These are phyloP conservation scores for Vaucheria bursata DNA, from an alignment of 352 stramenopile genomes.

Conservation along the genomic window DNA sequence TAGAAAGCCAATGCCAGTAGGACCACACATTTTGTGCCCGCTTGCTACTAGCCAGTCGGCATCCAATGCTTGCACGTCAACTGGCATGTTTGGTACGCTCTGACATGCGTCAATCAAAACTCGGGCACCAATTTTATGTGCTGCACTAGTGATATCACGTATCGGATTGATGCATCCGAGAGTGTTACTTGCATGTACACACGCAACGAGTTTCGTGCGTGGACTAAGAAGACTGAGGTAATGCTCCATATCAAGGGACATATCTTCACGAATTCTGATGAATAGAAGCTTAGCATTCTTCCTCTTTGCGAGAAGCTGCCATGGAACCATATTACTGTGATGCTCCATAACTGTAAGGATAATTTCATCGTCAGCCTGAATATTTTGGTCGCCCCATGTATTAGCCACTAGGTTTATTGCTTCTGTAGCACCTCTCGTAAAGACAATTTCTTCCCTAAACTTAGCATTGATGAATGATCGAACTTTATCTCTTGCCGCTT, in stretches of 20 bases:
- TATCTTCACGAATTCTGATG: slow-evolving; percentile 51
- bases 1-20: slow-evolving; percentile 72
- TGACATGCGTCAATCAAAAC: slow-evolving; percentile 72
- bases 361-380: slow-evolving; percentile 63
- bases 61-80: slow-evolving; percentile 64
- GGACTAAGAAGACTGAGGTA: slow-evolving; percentile 50
- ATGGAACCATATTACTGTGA: slow-evolving; percentile 74
- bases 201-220: slow-evolving; percentile 64
- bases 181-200: slow-evolving; percentile 65
- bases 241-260: slow-evolving; percentile 52
- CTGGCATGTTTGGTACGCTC: slow-evolving; percentile 60
- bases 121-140: slow-evolving; percentile 52
- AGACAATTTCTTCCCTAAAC: slow-evolving; percentile 64
- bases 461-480: slow-evolving; percentile 59
- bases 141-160: slow-evolving; percentile 55
- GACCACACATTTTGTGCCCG: slow-evolving; percentile 74
- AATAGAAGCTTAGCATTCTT: slow-evolving; percentile 58
- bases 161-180: slow-evolving; percentile 64
- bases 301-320: slow-evolving; percentile 61
- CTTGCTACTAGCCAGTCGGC: slow-evolving; percentile 68
- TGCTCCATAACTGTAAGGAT: slow-evolving; percentile 69
- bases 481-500: slow-evolving; percentile 60
- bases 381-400: slow-evolving; percentile 53
- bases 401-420: slow-evolving; percentile 68
- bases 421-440: slow-evolving; percentile 66